Conservation (phyloP, 495 filamentous ascomycete species). For the Oleoguttula mirabilis region DNA sequence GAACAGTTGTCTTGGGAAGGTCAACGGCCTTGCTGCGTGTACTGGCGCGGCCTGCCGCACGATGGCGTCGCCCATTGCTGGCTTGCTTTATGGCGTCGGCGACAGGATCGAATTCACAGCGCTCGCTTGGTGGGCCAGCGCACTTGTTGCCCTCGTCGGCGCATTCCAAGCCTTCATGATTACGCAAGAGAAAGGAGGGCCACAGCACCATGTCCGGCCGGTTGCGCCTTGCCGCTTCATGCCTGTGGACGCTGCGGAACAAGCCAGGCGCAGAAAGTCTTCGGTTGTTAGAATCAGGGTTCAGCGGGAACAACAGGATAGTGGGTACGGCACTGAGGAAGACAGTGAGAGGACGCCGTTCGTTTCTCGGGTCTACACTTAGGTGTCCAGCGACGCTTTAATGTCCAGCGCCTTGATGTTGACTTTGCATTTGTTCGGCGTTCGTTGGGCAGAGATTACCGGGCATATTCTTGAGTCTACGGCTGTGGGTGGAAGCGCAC, state of each 20-base stretch:
- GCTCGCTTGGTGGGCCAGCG: slow-evolving; percentile 67
- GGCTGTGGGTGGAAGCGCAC: no score
- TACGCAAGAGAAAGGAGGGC: slow-evolving; percentile 29
- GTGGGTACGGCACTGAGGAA: slow-evolving; percentile 11
- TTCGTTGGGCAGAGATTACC: no score
- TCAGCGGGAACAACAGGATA: slow-evolving; percentile 8
- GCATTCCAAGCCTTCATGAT: slow-evolving; percentile 58
- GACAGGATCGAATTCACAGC: slow-evolving; percentile 56
- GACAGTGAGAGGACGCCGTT: slow-evolving; percentile 16
- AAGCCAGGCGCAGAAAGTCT: slow-evolving; percentile 5
- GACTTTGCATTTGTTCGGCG: no score
- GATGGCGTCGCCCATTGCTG: slow-evolving; percentile 62
- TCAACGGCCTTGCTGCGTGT: slow-evolving; percentile 72
- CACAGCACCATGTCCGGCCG: slow-evolving; percentile 11
- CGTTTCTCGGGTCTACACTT: slow-evolving; percentile 2
- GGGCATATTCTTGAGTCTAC: no score
- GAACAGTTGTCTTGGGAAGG: slow-evolving; percentile 53
- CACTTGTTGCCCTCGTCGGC: slow-evolving; percentile 55
- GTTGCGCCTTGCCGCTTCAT: slow-evolving; percentile 6
- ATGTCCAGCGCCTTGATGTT: no score
- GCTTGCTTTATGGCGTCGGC: slow-evolving; percentile 60
- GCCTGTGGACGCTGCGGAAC: not conserved
- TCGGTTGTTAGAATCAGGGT: slow-evolving; percentile 17
- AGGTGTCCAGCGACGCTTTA: no score
- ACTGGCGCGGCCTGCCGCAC: slow-evolving; percentile 68